Base-by-base conservation (phyloP, 768 basidiomycete genomes). In the Trametes sanguinea region DNA sequence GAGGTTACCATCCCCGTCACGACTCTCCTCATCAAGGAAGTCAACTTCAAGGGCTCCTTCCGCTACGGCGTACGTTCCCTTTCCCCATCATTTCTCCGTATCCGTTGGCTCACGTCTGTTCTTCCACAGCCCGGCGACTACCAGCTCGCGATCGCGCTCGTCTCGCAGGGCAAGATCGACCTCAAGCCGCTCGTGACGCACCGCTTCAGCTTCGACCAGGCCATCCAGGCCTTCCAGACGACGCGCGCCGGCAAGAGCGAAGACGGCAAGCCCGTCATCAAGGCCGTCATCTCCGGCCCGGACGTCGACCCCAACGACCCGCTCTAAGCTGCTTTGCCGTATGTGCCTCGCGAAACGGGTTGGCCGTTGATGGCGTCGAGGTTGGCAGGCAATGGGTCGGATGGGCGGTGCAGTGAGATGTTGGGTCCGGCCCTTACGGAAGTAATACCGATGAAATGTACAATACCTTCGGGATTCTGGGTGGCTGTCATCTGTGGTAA, bases 151-250 rank as follows among this genome's bases (percentile, higher is more conserved):
- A 90, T 98, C 67, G 85, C 89, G 50, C 83, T 98, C 45, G 94
- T 88, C 51, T 81, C 90, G 10, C 83, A 85, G 65, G 93, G 93
- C 53, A 88, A 86, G 71, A 83, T 98, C 66, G 84, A 97, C 73
- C 81, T 98, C 57, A 92, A 89, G 72, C 88, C 95, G 1, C 80
- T 98, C 37, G 88, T 97, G 65, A 92, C 94, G 17, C 95, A 98
- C 73, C 83, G 92, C 84, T 94, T 84, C 76, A 71, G 80, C 39
- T 98, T 98, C 73, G 80, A 87, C 43, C 81, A 94, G 11, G 92
- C 94, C 51, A 75, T 84, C 27, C 77, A 78, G 52, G 96, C 95
- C 2, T 97, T 98, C 82, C 77, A 89, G 59, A 85, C 89, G 13
- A 97, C 90, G 40, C 83, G 85, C 61, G 73, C 77, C 17, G 94